Percentiles rank a stretch among this genome's conserved stretches.
Conservation (phyloP, 1,284 basidiomycete species). For the Hemileia vastatrix region DNA sequence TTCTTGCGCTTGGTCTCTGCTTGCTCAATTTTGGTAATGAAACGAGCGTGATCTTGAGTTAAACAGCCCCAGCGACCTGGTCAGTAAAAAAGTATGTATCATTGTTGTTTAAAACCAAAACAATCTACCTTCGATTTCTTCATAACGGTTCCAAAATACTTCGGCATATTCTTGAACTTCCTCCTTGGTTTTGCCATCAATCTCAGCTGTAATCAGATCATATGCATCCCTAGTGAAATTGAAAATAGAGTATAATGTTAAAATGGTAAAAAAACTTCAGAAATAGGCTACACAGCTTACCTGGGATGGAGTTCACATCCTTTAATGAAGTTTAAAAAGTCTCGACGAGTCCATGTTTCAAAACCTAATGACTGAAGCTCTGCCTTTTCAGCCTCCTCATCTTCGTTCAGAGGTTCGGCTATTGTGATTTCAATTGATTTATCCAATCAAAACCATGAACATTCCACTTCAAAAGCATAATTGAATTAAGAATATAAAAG, state of each 20-base stretch:
- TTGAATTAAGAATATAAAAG: neutral
- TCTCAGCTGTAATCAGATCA: slow-evolving; percentile 69
- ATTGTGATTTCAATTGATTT: slow-evolving; percentile 21
- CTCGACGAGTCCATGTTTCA: slow-evolving; percentile 77
- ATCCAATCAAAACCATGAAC: slow-evolving; percentile 35
- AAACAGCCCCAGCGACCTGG: neutral
- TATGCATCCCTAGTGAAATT: slow-evolving; percentile 54
- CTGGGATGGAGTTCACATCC: slow-evolving; percentile 80
- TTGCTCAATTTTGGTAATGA: slow-evolving; percentile 66
- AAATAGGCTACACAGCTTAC: slow-evolving; percentile 17
- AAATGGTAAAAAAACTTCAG: neutral
- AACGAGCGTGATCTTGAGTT: slow-evolving; percentile 20
- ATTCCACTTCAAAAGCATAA: neutral
- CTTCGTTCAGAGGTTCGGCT: slow-evolving; percentile 80
- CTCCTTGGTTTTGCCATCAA: slow-evolving; percentile 71
- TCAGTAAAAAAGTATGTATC: neutral
- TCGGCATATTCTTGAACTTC: slow-evolving; percentile 72
- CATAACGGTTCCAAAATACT: slow-evolving; percentile 84
- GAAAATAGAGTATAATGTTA: neutral
- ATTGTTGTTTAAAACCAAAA: neutral
- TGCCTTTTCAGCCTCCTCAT: slow-evolving; percentile 71
- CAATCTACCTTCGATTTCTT: slow-evolving; percentile 64
- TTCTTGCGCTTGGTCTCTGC: slow-evolving; percentile 53
- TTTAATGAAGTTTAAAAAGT: slow-evolving; percentile 83
- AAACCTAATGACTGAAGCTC: slow-evolving; percentile 69